Conservation (phyloP, 1,284 basidiomycete species). For the Malassezia restricta region DNA sequence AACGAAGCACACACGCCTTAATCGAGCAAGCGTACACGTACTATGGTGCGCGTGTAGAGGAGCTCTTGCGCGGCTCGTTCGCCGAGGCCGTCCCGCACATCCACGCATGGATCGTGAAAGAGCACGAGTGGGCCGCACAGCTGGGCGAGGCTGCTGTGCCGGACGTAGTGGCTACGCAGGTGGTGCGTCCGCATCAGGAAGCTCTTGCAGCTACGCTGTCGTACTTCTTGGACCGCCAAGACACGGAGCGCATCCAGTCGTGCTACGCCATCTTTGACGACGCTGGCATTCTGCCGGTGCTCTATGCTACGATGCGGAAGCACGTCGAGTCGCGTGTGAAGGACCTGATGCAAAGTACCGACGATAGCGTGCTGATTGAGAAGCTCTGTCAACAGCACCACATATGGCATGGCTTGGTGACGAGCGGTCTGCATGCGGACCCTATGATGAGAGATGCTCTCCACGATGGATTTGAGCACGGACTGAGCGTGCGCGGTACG, state of each 20-base stretch:
- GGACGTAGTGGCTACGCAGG: background rate
- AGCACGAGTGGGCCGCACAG: background rate
- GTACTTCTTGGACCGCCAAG: background rate
- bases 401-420: background rate
- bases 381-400: background rate
- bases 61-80: background rate
- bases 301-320: slow-evolving; percentile 1
- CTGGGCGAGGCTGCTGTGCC: background rate
- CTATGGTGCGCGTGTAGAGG: background rate
- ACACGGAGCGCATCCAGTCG: background rate
- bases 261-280: background rate
- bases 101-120: background rate
- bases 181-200: background rate
- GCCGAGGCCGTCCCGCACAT: background rate
- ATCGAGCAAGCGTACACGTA: background rate
- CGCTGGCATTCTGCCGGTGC: background rate
- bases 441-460: background rate
- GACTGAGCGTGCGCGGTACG: background rate
- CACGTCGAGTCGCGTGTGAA: slow-evolving; percentile 2
- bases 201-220: background rate
- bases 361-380: background rate
- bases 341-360: background rate
- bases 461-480: background rate
- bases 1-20: background rate
- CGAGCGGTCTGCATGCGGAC: background rate